Evolutionary conservation across 805 yeast genomes (phyloP), one percentile per base, ranked within the genome.

Genomic region (Candida vaughaniae): DNA sequence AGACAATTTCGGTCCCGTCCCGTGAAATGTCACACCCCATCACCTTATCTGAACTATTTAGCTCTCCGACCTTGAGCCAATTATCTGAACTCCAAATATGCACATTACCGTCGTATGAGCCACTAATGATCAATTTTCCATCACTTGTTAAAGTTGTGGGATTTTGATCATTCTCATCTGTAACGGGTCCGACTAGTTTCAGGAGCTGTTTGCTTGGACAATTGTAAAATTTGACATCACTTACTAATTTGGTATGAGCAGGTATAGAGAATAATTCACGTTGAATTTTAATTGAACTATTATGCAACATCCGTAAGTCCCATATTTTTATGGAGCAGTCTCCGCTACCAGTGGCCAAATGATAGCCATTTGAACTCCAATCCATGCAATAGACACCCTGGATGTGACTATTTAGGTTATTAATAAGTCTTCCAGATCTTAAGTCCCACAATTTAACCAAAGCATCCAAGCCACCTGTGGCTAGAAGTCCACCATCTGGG

Each of bases 401-500:
- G 5, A 77, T 73, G 58, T 93, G 98, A 1, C 85, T 85, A 19
- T 70, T 66, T 3, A 88, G 57, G 7, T 69, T 58, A 55, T 76
- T 67, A 2, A 85, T 70, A 0, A 78, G 66, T 38, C 76, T 69
- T 3, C 97, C 98, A 0, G 83, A 69, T 35, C 99, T 64, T 26
- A 91, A 56, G 61, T 91, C 99, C 97, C 97, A 91, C 2, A 90
- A 55, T 29, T 82, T 65, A 0, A 79, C 80, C 14, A 78, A 60
- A 0, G 82, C 84, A 58, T 91, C 97, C 5, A 81, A 61, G 0
- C 96, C 96, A 3, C 82, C 93, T 9, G 87, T 77, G 0, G 84
- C 82, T 6, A 84, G 49, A 5, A 91, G 57, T 2, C 91, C 68
- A 1, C 98, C 97, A 50, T 87, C 95, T 0, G 73, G 71, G 42